Percentiles rank a stretch among this genome's conserved stretches.
These are phyloP conservation scores for Aquilaria malaccensis DNA, from an alignment of 345 rosid species.

Conservation along the genomic window DNA sequence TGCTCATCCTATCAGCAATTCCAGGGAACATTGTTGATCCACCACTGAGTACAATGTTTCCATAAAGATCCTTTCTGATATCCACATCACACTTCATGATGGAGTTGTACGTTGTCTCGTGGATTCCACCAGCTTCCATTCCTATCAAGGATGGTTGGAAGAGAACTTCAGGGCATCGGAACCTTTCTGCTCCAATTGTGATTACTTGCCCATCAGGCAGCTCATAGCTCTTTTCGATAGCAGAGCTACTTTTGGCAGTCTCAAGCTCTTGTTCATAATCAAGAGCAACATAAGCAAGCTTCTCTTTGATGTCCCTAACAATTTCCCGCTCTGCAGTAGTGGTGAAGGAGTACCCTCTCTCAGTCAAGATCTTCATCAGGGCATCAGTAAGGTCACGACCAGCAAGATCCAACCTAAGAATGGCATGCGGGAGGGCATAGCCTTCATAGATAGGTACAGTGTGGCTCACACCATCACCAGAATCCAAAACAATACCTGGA, in stretches of 20 bases:
- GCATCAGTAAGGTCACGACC: slow-evolving; percentile 29
- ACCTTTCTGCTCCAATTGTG: slow-evolving; percentile 47
- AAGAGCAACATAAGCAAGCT: slow-evolving; percentile 43
- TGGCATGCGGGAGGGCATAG: no score
- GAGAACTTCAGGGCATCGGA: slow-evolving; percentile 47
- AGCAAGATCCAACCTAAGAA: no score
- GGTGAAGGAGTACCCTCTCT: slow-evolving; percentile 51
- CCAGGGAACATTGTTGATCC: slow-evolving; percentile 53
- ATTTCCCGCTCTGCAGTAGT: slow-evolving; percentile 54
- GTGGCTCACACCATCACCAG: no score
- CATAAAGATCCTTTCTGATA: no score
- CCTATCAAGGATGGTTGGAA: slow-evolving; percentile 46
- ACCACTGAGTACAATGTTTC: no score
- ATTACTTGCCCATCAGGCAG: slow-evolving; percentile 8
- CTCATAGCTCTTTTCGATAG: slow-evolving; percentile 38
- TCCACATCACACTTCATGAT: no score
- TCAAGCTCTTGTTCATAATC: slow-evolving; percentile 50
- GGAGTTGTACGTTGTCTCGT: slow-evolving; percentile 36
- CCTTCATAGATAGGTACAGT: no score
- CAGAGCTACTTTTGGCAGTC: slow-evolving; percentile 42
- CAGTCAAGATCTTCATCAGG: slow-evolving; percentile 46
- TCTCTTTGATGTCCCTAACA: slow-evolving; percentile 51
- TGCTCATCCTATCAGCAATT: slow-evolving; percentile 48
- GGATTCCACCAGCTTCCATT: slow-evolving; percentile 43
- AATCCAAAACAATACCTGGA: slow-evolving; percentile 31